Conservation (phyloP, 495 filamentous ascomycete genomes). For the Aspergillus incahuasiensis region DNA sequence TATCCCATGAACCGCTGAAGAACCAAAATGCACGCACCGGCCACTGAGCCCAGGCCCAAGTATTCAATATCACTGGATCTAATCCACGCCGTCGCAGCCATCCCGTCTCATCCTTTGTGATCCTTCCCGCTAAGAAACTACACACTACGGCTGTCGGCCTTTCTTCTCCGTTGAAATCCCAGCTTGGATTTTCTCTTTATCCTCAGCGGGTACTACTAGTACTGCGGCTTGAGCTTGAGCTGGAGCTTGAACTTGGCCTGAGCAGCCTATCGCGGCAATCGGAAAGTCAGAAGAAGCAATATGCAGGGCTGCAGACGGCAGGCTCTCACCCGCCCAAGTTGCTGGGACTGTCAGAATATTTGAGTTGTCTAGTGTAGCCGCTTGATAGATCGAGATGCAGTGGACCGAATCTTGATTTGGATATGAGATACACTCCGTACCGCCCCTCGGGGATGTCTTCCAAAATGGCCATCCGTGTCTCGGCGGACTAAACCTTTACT, state of each 20-base stretch:
- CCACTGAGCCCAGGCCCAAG: not conserved
- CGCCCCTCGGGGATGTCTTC: not conserved
- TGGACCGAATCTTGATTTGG: no score
- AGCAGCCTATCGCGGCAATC: not conserved
- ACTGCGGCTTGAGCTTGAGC: not conserved
- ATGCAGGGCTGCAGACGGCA: not conserved
- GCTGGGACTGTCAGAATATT: not conserved
- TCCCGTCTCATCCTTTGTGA: not conserved
- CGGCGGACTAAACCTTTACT: not conserved
- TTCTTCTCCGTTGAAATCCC: not conserved
- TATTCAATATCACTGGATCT: not conserved
- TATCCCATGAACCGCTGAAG: not conserved
- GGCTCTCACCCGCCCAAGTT: not conserved
- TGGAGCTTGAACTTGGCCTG: not conserved
- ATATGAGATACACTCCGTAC: not conserved
- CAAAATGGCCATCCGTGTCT: not conserved
- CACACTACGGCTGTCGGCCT: not conserved
- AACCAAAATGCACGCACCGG: not conserved
- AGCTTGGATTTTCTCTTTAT: not conserved
- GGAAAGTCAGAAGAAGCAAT: slow-evolving; percentile 1
- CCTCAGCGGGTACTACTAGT: not conserved
- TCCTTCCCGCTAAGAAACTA: not conserved
- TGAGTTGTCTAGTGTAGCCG: not conserved
- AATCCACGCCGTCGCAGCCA: not conserved
- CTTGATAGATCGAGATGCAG: not conserved